These are phyloP conservation scores for Botrytis pseudocinerea DNA, from an alignment of 2,329 filamentous ascomycete genomes.

Conservation along the genomic window DNA sequence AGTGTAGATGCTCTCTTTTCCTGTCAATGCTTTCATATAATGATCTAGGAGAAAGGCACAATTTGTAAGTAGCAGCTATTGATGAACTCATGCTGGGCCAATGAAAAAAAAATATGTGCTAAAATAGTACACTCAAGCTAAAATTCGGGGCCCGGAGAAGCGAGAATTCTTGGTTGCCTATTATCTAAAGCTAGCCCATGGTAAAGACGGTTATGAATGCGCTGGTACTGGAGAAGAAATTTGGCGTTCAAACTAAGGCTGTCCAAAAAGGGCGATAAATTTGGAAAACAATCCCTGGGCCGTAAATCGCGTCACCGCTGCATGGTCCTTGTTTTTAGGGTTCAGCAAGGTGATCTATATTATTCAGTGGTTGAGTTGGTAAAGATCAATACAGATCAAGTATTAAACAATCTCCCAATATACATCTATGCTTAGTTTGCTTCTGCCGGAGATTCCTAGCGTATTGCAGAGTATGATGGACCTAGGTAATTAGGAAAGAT, in stretches of 20 bases:
- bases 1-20: background rate
- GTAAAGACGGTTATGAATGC: background rate
- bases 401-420: background rate
- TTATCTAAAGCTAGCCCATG: background rate
- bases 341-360: background rate
- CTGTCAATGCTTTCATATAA: background rate
- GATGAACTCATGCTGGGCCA: background rate
- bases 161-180: background rate
- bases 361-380: background rate
- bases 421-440: background rate
- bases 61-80: background rate
- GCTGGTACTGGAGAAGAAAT: background rate
- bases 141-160: no score
- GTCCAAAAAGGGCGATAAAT: background rate
- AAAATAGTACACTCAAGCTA: background rate
- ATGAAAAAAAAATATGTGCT: background rate
- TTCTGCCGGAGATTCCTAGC: no score
- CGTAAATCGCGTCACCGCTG: background rate
- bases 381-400: background rate
- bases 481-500: background rate
- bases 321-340: fast-evolving
- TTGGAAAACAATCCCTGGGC: no score
- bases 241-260: background rate
- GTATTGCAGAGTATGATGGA: background rate
- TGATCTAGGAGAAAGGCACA: background rate